These are phyloP conservation scores for Pelomyxa schiedti DNA, from an alignment of 78 protist genomes.

Conservation along the genomic window DNA sequence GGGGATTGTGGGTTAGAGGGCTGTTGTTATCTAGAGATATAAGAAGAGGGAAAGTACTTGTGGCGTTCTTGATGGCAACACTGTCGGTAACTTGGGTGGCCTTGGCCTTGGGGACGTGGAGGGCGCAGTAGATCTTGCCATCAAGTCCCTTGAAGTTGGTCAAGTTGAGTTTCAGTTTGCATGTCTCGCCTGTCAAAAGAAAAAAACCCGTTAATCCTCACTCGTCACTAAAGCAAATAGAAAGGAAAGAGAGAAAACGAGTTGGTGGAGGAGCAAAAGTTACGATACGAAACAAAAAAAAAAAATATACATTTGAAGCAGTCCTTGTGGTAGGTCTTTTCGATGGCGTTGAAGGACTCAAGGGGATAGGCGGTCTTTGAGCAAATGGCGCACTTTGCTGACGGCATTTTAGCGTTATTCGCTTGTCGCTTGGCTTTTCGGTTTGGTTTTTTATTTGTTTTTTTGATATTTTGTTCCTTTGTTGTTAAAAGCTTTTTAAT, in stretches of 20 bases:
- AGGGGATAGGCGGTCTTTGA: slow-evolving; percentile 21
- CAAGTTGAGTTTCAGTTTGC: background rate
- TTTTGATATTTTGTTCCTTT: no score
- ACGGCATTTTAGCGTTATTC: no score
- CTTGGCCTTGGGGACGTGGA: slow-evolving; percentile 19
- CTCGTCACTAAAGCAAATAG: no score
- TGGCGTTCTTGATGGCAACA: background rate
- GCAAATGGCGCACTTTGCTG: slow-evolving; percentile 24
- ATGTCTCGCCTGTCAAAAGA: background rate
- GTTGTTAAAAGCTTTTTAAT: no score
- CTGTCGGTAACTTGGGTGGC: slow-evolving; percentile 9
- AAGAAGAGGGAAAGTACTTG: slow-evolving; percentile 4
- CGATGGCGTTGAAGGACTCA: slow-evolving; percentile 11
- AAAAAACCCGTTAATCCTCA: no score
- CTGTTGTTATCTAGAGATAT: no score
- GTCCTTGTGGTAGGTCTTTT: slow-evolving; percentile 21
- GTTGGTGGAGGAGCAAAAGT: no score
- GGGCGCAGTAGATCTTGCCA: slow-evolving; percentile 8
- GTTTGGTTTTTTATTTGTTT: no score
- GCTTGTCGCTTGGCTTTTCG: no score
- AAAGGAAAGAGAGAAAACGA: no score
- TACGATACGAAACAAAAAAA: no score
- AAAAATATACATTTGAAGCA: slow-evolving; percentile 49
- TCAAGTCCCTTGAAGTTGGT: slow-evolving; percentile 7
- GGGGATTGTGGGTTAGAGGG: background rate